Evolutionary conservation across 306 rosid species (phyloP).

Genomic region (Herpetospermum pedunculosum): DNA sequence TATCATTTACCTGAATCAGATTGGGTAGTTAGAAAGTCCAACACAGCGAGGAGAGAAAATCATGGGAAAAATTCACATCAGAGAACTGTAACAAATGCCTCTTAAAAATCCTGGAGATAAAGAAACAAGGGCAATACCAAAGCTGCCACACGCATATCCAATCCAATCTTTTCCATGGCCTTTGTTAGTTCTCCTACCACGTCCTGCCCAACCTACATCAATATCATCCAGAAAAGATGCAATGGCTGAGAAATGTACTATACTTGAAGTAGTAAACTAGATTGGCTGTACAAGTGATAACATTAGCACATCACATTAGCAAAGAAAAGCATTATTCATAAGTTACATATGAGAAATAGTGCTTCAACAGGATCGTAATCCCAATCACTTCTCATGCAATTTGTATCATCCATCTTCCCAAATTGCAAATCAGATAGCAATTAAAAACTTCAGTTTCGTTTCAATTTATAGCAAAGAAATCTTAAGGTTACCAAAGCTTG

Average conservation of each 20-base stretch:
- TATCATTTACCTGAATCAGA: slow-evolving; percentile 75
- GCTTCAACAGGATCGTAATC: neutral
- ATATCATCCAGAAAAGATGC: slow-evolving; percentile 6
- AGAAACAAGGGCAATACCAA: slow-evolving; percentile 42
- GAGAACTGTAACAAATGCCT: neutral
- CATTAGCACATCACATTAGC: neutral
- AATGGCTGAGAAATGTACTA: neutral
- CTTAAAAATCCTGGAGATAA: neutral
- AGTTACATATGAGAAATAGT: no score
- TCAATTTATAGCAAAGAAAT: neutral
- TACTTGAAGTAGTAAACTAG: neutral
- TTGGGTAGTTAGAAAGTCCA: slow-evolving; percentile 20
- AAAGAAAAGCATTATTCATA: neutral
- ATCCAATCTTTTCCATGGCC: slow-evolving; percentile 62
- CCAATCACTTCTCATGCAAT: neutral
- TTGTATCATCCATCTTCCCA: neutral
- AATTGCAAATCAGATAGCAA: neutral
- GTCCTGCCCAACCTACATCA: slow-evolving; percentile 81
- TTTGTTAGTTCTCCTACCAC: slow-evolving; percentile 68
- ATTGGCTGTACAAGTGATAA: neutral
- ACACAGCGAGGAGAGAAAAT: neutral
- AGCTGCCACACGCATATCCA: slow-evolving; percentile 88
- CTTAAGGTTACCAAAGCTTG: neutral
- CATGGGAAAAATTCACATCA: neutral
- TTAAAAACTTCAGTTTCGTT: neutral